Evolutionary conservation across 1,139 yeast genomes (phyloP), one percentile per base, ranked within the genome.

Genomic region (Zygosaccharomyces sapae): DNA sequence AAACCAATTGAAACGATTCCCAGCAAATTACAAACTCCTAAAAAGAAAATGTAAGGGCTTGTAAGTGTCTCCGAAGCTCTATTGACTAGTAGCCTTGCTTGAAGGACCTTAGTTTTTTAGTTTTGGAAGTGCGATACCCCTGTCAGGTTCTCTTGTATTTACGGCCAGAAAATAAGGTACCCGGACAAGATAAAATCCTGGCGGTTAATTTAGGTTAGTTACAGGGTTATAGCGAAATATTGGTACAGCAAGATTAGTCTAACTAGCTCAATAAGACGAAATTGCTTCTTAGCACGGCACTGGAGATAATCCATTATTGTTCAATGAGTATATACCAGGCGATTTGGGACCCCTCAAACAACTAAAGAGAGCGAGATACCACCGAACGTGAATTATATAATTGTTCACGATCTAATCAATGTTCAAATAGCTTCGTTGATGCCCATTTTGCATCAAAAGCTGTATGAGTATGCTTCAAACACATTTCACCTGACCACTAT

Each of bases 131-230:
- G 16, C 31, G 5, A 37, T 37, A 37, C 39, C 49, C 46, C 46
- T 44, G 44, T 46, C 41, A 38, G 30, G 18, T 35, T 20, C 13
- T 12, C 31, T 19, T 10, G 27, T 39, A 35, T 46, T 46, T 46
- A 46, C 49, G 43, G 49, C 49, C 49, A 46, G 22, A n/a, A 6
- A 4, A 2, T 7, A 5, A 1, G 35, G 43, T 46, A 46, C 49
- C 49, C 49, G 49, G 34, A 34, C 19, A 30, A n/a, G 5, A 29
- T 8, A 16, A 7, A 18, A 39, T 3, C 25, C 9, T 18, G 18
- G 19, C 8, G 16, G 16, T 29, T 10, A 16, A 19, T 8, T 8
- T 12, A 18, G 13, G 16, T 2, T 18, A 25, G 24, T 12, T n/a
- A n/a, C 9, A 10, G 22, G 8, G 5, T 22, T n/a, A 19, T 18